Base-by-base conservation (phyloP, 305 asterid genomes). In the Fraxinus nigra region DNA sequence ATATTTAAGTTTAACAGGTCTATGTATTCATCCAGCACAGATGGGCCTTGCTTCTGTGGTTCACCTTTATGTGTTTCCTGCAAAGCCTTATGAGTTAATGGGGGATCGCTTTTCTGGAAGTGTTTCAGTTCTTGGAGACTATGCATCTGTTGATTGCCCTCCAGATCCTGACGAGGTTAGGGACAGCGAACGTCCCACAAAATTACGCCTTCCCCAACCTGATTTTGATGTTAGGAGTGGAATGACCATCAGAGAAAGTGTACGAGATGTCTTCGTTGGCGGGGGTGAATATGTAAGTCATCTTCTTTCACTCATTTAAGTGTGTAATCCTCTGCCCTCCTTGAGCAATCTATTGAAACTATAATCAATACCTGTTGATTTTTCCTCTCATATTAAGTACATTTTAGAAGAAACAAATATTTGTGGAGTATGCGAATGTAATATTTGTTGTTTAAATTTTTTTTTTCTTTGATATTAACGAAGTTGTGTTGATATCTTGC, bases 151-250 rank as follows among this genome's bases (percentile, higher is more conserved):
- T 74, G 99, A 96, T 88, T 93, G 92, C 83, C 94, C 98, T 2
- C 70, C 91, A 46, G 99, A 96, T 84, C 99, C 99, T 38, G 98
- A 96, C 34, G 99, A 96, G 91, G 92, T 96, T 38, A 89, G 97
- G 90, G 99, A 96, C 89, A 92, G 99, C 83, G 98, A 96, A 80
- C 99, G 99, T 32, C 98, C 94, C 63, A 89, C 97, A 33, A 96
- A 94, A 84, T 80, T 93, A 82, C 97, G 99, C 18, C 97, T 96
- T 83, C 98, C 97, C 9, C 98, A 90, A 81, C 98, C 97, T 28
- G 97, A 92, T 33, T 83, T 79, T 76, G 89, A 90, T 81, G 76
- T 81, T 54, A 91, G 85, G 82, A 87, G 97, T 38, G 97, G 97
- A 85, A 95, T 87, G 92, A 92, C 93, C 75, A 86, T 96, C 63